A percentile compares a stretch with the other conserved stretches of the same genome.
phyloP scores from a whole-genome alignment of 2,329 filamentous ascomycete genomes.

The Paradendryphiella salina region DNA sequence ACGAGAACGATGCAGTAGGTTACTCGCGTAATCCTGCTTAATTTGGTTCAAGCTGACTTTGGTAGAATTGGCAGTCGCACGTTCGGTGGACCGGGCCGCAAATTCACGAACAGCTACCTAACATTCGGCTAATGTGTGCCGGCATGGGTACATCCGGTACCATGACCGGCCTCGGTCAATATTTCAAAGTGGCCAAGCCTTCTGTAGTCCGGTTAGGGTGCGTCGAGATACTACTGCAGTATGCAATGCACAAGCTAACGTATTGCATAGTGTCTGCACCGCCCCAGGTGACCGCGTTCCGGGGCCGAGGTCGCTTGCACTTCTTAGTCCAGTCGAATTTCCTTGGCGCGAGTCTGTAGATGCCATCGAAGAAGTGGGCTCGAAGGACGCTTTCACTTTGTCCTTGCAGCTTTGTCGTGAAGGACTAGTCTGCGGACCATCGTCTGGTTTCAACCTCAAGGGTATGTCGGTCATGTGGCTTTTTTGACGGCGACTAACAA shows the following conservation, averaged over 20 bases:
- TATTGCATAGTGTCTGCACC: slow-evolving; percentile 57
- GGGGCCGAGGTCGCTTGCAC: slow-evolving; percentile 59
- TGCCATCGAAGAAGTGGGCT: slow-evolving; percentile 60
- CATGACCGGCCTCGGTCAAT: slow-evolving; percentile 28
- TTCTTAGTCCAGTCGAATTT: slow-evolving; percentile 58
- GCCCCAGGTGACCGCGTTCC: slow-evolving; percentile 61
- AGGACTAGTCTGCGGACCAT: slow-evolving; percentile 63
- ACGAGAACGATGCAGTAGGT: slow-evolving; percentile 54
- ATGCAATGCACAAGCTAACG: neutral
- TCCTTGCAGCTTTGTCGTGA: slow-evolving; percentile 61
- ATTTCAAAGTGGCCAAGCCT: slow-evolving; percentile 27
- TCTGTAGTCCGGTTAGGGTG: slow-evolving; percentile 26
- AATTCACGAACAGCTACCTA: slow-evolving; percentile 59
- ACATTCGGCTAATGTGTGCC: slow-evolving; percentile 60
- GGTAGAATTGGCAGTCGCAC: slow-evolving; percentile 58
- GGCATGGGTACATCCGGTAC: slow-evolving; percentile 61
- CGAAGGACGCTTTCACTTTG: slow-evolving; percentile 56
- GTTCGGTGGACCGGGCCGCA: slow-evolving; percentile 63
- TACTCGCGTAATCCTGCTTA: neutral
- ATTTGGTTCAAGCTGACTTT: neutral
- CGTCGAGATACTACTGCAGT: neutral
- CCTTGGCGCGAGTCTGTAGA: slow-evolving; percentile 63
- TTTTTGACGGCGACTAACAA: neutral
- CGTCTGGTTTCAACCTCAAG: slow-evolving; percentile 61
- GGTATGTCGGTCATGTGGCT: slow-evolving; percentile 41